Base-by-base conservation (phyloP, 768 basidiomycete species). In the Naganishia randhawae region DNA sequence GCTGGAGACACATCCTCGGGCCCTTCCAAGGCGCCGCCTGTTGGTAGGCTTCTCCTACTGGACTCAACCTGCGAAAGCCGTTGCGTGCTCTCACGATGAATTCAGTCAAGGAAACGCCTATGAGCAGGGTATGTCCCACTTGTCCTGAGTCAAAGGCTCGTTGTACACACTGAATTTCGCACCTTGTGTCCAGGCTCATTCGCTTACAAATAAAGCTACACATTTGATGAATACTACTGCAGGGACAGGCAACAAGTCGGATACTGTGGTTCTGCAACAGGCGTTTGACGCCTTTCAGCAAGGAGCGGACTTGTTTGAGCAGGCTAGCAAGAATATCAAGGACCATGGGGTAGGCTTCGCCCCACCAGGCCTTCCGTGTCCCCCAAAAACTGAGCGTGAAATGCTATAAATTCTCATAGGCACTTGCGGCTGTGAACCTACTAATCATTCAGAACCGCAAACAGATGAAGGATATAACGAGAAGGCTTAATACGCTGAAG, bases 221-320 rank as follows among this genome's bases (percentile, higher is more conserved):
- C 25, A 7, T 10, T 35, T 61, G 22, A 42, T 61, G 57, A 61
- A 27, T 39, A 61, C 37, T 27, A 39, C 39, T 6, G 39, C 53
- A 7, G 29, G 53, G 9, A 55, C 57, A 25, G 57, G 57, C 33
- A 42, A 61, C 57, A 61, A 29, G 37, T 25, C n/a, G 10, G 39
- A 61, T 41, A 25, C 57, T 0, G 16, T 61, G 6, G 32, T 37
- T 1, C n/a, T 61, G 8, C 57, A 61, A 42, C 57, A 61, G 11
- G 73, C 91, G 89, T 61, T 85, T 84, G 63, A 91, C 85, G 68
- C 91, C 87, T 77, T 92, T 92, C 22, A 92, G 79, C 77, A 94
- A 92, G 74, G 88, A 85, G 0, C 88, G 89, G 71, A 90, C 83
- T 72, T 91, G 86, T 77, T 92, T 89, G 50, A 91, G 88, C 0